These are phyloP conservation scores for Dacryopinax primogenitus DNA, from an alignment of 768 basidiomycete species.

Conservation along the genomic window DNA sequence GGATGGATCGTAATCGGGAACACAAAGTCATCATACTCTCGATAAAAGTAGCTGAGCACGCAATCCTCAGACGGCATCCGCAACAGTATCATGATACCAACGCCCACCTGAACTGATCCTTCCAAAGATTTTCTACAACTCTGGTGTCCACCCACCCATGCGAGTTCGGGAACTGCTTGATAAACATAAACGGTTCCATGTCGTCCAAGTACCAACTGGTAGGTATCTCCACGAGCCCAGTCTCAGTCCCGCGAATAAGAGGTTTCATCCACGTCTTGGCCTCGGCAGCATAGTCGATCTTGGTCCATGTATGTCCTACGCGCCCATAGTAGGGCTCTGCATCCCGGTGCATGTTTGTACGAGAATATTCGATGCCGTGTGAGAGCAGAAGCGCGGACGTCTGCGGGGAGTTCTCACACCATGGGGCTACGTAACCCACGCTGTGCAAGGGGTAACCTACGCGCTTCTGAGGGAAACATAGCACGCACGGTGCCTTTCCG, in stretches of 20 bases:
- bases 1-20: conserved; percentile 71
- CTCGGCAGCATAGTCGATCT: conserved; percentile 23
- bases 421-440: conserved; percentile 22
- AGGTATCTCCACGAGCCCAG: conserved; percentile 25
- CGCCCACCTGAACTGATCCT: conserved; percentile 55
- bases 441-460: not conserved
- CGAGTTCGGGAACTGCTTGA: conserved; percentile 51
- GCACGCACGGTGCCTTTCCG: conserved; percentile 12
- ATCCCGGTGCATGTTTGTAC: conserved; percentile 20
- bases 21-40: conserved; percentile 50
- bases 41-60: conserved; percentile 22
- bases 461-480: not conserved
- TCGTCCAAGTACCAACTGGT: conserved; percentile 38
- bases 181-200: conserved; percentile 67
- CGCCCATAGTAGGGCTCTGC: conserved; percentile 24
- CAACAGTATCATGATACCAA: conserved; percentile 25
- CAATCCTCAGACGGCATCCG: not conserved
- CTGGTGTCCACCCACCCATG: conserved; percentile 53
- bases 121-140: conserved; percentile 62
- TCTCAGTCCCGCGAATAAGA: conserved; percentile 23
- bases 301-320: conserved; percentile 26
- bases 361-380: conserved; percentile 26
- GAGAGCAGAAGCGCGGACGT: conserved; percentile 24
- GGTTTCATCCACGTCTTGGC: conserved; percentile 29
- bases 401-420: conserved; percentile 25